Evolutionary conservation across 2,329 filamentous ascomycete genomes (phyloP), one percentile per base, ranked within the genome.

Genomic region (Fusarium metavorans): DNA sequence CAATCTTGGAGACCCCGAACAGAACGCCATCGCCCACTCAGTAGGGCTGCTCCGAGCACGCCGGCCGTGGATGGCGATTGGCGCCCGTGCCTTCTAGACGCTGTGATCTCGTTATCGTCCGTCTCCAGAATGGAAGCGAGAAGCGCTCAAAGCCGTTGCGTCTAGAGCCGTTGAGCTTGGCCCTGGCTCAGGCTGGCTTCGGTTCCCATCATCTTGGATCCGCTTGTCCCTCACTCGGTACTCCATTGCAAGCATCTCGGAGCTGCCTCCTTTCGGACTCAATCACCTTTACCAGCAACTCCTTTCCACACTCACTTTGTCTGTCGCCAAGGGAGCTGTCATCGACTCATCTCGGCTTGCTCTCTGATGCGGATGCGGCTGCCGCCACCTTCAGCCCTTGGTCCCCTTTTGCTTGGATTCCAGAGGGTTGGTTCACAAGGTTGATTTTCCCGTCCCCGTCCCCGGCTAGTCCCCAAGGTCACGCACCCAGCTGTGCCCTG

Each of bases 1-100:
- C 75, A 78, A 78, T 78, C 66, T 78, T 76, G 72, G 76, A 63
- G 60, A 66, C 54, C 61, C 76, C 76, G 76, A 75, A 65, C 50
- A 58, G 52, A 52, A 64, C 45, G 48, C 37, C 37, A 54, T 64
- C 48, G 35, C 52, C 43, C 58, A 54, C 25, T 71, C 67, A 62
- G 73, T 77, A 78, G 72, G 76, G 76, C 76, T 78, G 67, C 64
- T 71, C 68, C 37, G 58, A 68, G 68, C 74, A 66, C 66, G 62
- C 65, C 71, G 66, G 52, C 56, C 57, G 66, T 69, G 68, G 56
- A 68, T 64, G 57, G 57, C 45, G 64, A 39, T 37, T 45, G 64
- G 20, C 37, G 60, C 45, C 54, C 56, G 43, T 69, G 68, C 66
- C 68, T 59, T 70, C 54, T 62, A 52, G 50, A 58, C 63, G 66